Percentiles rank a stretch among this genome's conserved stretches.
Conservation (phyloP, 345 rosid species). For the Syzygium jambos region DNA sequence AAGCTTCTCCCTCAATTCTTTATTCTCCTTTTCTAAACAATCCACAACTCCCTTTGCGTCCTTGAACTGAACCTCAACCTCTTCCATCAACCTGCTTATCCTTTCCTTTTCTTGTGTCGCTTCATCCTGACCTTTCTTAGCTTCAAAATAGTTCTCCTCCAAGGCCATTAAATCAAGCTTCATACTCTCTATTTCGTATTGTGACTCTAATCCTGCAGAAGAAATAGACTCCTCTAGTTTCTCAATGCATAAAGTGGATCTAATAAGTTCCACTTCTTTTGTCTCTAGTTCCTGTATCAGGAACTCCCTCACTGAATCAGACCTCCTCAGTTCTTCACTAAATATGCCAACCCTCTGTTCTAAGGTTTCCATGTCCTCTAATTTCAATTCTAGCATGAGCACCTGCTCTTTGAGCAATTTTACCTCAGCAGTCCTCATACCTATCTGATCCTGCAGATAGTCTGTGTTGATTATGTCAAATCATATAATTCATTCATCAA, state of each 20-base stretch:
- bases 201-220: conserved; percentile 49
- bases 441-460: conserved; percentile 77
- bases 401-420: conserved; percentile 42
- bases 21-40: conserved; percentile 38
- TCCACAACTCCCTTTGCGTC: conserved; percentile 29
- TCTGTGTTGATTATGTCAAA: conserved; percentile 25
- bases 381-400: conserved; percentile 46
- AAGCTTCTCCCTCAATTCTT: conserved; percentile 36
- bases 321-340: conserved; percentile 44
- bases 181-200: conserved; percentile 83
- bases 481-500: background rate
- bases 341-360: conserved; percentile 28
- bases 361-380: conserved; percentile 42
- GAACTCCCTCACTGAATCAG: conserved; percentile 33
- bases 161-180: conserved; percentile 57
- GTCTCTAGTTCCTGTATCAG: conserved; percentile 47
- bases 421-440: conserved; percentile 49
- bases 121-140: conserved; percentile 47
- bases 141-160: conserved; percentile 49
- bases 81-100: conserved; percentile 29
- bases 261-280: conserved; percentile 51
- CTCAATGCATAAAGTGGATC: conserved; percentile 34
- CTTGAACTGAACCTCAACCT: conserved; percentile 33
- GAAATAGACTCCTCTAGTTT: conserved; percentile 71
- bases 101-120: conserved; percentile 34